Percentiles rank a stretch among this genome's conserved stretches.
These are phyloP conservation scores for Colletotrichum abscissum DNA, from an alignment of 2,329 filamentous ascomycete genomes.

Conservation along the genomic window DNA sequence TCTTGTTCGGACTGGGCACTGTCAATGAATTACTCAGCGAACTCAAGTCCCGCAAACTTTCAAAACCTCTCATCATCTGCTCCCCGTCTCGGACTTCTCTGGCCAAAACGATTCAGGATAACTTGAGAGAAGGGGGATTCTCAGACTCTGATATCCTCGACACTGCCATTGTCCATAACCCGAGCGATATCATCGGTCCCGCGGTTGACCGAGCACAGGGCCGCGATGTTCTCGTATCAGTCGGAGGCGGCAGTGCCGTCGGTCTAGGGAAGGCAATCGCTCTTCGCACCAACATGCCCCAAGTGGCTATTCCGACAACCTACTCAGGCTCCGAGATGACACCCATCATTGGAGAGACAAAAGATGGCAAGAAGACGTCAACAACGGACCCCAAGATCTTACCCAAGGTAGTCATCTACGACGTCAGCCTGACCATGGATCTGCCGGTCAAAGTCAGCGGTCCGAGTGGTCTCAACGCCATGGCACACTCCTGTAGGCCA, in stretches of 20 bases:
- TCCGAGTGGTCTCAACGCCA: slow-evolving; percentile 33
- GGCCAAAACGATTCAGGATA: slow-evolving; percentile 46
- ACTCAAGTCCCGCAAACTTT: slow-evolving; percentile 45
- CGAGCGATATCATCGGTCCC: slow-evolving; percentile 42
- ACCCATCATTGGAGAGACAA: slow-evolving; percentile 44
- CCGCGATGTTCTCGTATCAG: slow-evolving; percentile 68
- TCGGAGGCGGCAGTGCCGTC: slow-evolving; percentile 72
- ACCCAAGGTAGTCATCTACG: slow-evolving; percentile 35
- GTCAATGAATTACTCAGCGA: slow-evolving; percentile 47
- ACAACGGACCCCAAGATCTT: slow-evolving; percentile 29
- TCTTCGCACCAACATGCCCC: slow-evolving; percentile 62
- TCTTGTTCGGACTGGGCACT: slow-evolving; percentile 49
- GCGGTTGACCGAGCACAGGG: slow-evolving; percentile 43
- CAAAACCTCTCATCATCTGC: slow-evolving; percentile 50
- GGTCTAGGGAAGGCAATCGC: slow-evolving; percentile 67
- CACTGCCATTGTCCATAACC: slow-evolving; percentile 44
- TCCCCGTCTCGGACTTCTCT: slow-evolving; percentile 51
- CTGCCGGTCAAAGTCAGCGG: slow-evolving; percentile 28
- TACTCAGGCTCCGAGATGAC: slow-evolving; percentile 72
- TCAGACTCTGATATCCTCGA: slow-evolving; percentile 49
- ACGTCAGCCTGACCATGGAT: slow-evolving; percentile 33
- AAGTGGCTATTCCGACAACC: slow-evolving; percentile 70
- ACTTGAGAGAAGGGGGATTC: slow-evolving; percentile 38
- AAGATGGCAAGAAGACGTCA: slow-evolving; percentile 35
- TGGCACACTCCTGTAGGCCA: slow-evolving; percentile 32